Evolutionary conservation across 2,329 filamentous ascomycete genomes (phyloP), one percentile per base, ranked within the genome.

Genomic region (Pseudopyricularia cyperi): DNA sequence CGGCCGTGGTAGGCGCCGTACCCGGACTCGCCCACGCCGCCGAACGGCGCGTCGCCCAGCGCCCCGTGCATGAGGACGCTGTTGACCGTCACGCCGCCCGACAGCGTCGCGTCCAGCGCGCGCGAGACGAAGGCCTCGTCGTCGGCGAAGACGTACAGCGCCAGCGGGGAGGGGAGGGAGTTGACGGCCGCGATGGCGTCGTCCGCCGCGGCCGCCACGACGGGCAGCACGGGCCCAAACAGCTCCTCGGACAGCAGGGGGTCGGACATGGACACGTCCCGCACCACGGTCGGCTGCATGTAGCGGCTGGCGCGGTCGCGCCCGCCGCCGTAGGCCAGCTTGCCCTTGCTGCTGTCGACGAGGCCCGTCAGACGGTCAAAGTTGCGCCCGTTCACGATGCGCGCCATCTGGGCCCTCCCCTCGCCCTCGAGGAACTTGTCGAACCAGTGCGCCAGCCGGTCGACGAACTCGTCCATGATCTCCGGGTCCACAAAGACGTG

Each of bases 21-120:
- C 12, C 37, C 75, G 73, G 58, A 74, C 17, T 66, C 63, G 28
- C 75, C 75, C 19, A 76, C 66, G 33, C 75, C 74, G 46, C 75
- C 74, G 46, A 78, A 68, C 7, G 74, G 73, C 2, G 68, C 66
- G 26, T 63, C 63, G 3, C 66, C 65, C 44, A 71, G 64, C 34
- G 61, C 64, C 48, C 64, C 63, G 55, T 77, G 74, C 42, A 73
- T 61, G 55, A 69, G 65, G 37, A 66, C 63, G 57, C 75, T 73
- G 58, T 77, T 77, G 59, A 75, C 62, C 12, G 71, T 74, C 51
- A 75, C 73, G 17, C 73, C 73, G 7, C 74, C 74, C 5, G 73
- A 76, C 15, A 66, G 69, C 48, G 70, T 67, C 53, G 62, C 61
- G 37, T 59, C 55, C 33, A 69, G 55, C 28, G 71, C 62, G 46